Conservation (phyloP, 2,329 filamentous ascomycete genomes). For the Ceratocystiopsis sp. region DNA sequence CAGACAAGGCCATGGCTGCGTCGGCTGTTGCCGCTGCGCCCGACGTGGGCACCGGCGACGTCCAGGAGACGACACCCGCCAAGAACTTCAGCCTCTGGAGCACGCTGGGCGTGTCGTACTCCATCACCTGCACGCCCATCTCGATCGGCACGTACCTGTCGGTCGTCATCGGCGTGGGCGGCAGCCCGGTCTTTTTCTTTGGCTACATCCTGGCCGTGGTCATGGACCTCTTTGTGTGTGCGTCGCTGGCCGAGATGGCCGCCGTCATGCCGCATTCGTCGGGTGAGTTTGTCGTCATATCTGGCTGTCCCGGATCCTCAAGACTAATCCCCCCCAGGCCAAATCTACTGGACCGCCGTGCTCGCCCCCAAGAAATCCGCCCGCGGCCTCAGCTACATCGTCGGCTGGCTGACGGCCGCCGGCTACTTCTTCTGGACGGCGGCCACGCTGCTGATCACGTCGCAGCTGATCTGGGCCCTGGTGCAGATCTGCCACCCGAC, state of each 20-base stretch:
- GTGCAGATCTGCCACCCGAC: not conserved
- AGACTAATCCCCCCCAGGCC: not conserved
- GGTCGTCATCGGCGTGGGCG: constrained; percentile 1
- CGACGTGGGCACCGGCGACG: not conserved
- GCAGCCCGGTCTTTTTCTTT: constrained; percentile 4
- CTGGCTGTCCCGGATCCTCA: not conserved
- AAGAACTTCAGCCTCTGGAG: not conserved
- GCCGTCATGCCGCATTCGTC: constrained; percentile 2
- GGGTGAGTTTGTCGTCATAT: not conserved
- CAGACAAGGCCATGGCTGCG: not conserved
- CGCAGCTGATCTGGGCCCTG: constrained; percentile 1
- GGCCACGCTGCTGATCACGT: not conserved
- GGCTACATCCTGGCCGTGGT: not conserved
- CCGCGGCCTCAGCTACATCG: not conserved
- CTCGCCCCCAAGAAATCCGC: not conserved
- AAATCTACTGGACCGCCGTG: constrained; percentile 1
- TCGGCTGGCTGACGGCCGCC: not conserved
- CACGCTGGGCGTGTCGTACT: not conserved
- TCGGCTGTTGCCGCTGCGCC: not conserved
- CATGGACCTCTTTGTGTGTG: constrained; percentile 1
- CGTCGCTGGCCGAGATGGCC: constrained; percentile 2
- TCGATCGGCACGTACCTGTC: constrained; percentile 2
- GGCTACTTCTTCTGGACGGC: not conserved
- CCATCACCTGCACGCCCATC: constrained; percentile 1
- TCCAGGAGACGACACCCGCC: not conserved